Evolutionary conservation across 1,284 basidiomycete genomes (phyloP), one percentile per base, ranked within the genome.

Genomic region (Wallemia ichthyophaga): DNA sequence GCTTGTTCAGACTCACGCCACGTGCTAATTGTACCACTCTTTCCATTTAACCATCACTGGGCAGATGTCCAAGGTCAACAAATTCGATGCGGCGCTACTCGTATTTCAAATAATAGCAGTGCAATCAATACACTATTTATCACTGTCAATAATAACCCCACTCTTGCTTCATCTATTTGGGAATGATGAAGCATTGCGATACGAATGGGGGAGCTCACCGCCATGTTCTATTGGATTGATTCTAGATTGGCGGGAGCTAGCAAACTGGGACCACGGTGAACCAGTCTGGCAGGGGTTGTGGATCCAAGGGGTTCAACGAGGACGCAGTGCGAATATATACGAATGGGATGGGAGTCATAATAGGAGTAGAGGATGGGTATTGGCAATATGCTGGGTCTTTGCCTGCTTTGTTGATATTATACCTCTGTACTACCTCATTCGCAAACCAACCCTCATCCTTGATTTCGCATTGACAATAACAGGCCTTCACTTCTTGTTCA

Each of bases 381-480:
- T 94, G 62, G 85, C 82, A 0, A 69, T 77, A 28, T 82, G 79
- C 62, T 95, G 89, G 89, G 67, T 88, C 32, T 67, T 79, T 23
- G 82, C 85, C 27, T 83, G 79, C 63, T 75, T 74, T 55, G 77
- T 80, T 54, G 86, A 95, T 71, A 81, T 92, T 61, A 81, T 81
- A 64, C 86, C 83, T 63, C 74, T 98, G 1, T 95, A 87, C 69
- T 76, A 78, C 63, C 74, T 98, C 63, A 76, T 98, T 68, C 80
- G 88, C 48, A 76, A 86, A 32, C 92, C 94, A 54, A 85, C 89
- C 2, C 78, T 94, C 65, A 83, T 98, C 66, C 80, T 98, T 64
- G 92, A 98, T 72, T 95, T 95, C 71, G 75, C 83, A 7, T 69
- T 92, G 60, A 96, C 94, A 0, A 78, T 96, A 59, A 73, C 84